Evolutionary conservation across 2,329 filamentous ascomycete genomes (phyloP), one percentile per base, ranked within the genome.

Genomic region (Myotisia sp.): DNA sequence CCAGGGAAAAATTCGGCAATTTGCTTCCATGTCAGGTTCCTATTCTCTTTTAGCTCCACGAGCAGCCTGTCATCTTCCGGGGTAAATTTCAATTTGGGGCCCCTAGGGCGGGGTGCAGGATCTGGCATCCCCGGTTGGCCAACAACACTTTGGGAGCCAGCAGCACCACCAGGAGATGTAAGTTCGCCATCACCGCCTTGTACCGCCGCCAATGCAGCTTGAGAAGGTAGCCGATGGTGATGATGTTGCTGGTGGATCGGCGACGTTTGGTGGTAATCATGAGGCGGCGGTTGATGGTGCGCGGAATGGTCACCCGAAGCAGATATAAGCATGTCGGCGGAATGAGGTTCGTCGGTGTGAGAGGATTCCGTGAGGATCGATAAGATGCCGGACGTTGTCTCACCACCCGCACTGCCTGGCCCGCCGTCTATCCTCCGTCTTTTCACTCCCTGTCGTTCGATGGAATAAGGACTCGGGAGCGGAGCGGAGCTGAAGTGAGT

Each of bases 1-100:
- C 85, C 86, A 1, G 86, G 86, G 47, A 94, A 94, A 60, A 93
- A 93, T 52, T 93, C 86, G 37, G 85, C 83, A 50, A 94, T 94
- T 64, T 94, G 86, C 60, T 92, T 93, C 86, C 86, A 94, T 3
- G 86, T 92, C 52, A 94, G 65, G 51, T 83, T 86, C 58, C 90
- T 92, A 51, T 90, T 86, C 59, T 94, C 86, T 57, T 94, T 94
- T 42, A 94, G 64, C 51, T 92, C 82, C 37, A 93, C 77, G 35
- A 94, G 67, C 30, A 92, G 63, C 45, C 81, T 76, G 56, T 94
- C 86, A 53, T 94, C 86, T 55, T 92, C 85, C 6, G 82, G 76
- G 1, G 85, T 93, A 52, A 94, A 94, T 58, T 93, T 93, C 46
- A 92, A 67, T 60, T 93, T 94, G 5, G 85, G 85, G 3, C 83